These are phyloP conservation scores for Scedosporium apiospermum DNA, from an alignment of 2,329 filamentous ascomycete species.

Conservation along the genomic window DNA sequence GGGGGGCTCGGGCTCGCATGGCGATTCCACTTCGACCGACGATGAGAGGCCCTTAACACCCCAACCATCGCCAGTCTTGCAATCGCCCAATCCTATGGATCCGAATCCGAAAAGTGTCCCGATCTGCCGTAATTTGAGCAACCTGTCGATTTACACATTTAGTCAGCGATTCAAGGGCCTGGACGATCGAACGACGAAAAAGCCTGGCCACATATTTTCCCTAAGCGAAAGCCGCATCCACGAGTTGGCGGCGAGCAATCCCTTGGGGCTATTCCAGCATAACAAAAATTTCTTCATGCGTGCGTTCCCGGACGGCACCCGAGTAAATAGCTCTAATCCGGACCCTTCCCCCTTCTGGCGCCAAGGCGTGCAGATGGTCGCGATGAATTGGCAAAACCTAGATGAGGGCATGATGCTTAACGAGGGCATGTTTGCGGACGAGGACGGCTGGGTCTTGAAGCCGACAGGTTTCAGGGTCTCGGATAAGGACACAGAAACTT, in stretches of 20 bases:
- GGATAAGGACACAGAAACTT: conserved; percentile 26
- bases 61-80: not conserved
- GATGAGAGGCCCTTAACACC: not conserved
- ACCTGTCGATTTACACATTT: conserved; percentile 75
- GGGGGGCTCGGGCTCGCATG: not conserved
- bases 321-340: conserved; percentile 85
- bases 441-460: conserved; percentile 78
- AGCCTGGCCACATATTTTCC: conserved; percentile 68
- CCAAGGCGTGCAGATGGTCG: conserved; percentile 92
- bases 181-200: conserved; percentile 51
- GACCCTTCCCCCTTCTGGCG: conserved; percentile 90
- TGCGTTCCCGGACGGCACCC: conserved; percentile 73
- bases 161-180: conserved; percentile 74
- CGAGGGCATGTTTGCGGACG: conserved; percentile 90
- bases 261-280: conserved; percentile 72
- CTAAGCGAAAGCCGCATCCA: conserved; percentile 74
- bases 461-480: conserved; percentile 60
- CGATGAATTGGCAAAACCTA: conserved; percentile 93
- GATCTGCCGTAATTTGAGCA: conserved; percentile 63
- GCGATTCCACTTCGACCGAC: conserved; percentile 1
- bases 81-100: conserved; percentile 15
- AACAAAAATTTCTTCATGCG: conserved; percentile 85
- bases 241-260: conserved; percentile 46
- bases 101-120: conserved; percentile 43
- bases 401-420: conserved; percentile 95